phyloP scores from a whole-genome alignment of 1,139 yeast species.

The Geotrichum reessii region DNA sequence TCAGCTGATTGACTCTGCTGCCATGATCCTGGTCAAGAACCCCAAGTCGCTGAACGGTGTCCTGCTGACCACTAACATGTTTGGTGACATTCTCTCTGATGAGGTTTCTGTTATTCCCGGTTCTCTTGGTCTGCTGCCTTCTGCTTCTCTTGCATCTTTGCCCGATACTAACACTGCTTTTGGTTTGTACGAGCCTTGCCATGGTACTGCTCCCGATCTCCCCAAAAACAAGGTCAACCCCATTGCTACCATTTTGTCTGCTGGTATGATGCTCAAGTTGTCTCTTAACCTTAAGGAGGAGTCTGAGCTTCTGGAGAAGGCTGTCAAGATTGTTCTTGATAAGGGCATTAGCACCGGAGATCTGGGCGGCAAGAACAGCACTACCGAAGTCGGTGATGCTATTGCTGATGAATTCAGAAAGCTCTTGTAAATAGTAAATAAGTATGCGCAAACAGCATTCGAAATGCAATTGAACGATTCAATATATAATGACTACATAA shows the following conservation, averaged over 20 bases:
- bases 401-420: constrained; percentile 65
- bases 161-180: constrained; percentile 93
- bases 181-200: constrained; percentile 97
- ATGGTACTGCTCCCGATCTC: constrained; percentile 96
- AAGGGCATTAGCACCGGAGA: constrained; percentile 86
- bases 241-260: constrained; percentile 87
- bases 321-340: constrained; percentile 78
- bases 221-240: constrained; percentile 87
- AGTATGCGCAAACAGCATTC: not conserved
- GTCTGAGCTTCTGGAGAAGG: constrained; percentile 84
- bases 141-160: constrained; percentile 90
- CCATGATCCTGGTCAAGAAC: constrained; percentile 88
- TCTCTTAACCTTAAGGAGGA: constrained; percentile 76
- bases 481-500: not conserved
- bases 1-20: constrained; percentile 96
- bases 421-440: constrained; percentile 37
- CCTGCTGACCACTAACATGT: constrained; percentile 89
- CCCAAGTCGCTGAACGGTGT: constrained; percentile 91
- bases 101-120: constrained; percentile 98
- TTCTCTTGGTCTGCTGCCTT: constrained; percentile 88
- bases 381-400: constrained; percentile 91
- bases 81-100: constrained; percentile 95
- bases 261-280: constrained; percentile 93
- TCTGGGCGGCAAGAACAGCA: constrained; percentile 71
- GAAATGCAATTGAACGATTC: not conserved